Base-by-base conservation (phyloP, 441 rosid genomes). In the Gossypium laxum region DNA sequence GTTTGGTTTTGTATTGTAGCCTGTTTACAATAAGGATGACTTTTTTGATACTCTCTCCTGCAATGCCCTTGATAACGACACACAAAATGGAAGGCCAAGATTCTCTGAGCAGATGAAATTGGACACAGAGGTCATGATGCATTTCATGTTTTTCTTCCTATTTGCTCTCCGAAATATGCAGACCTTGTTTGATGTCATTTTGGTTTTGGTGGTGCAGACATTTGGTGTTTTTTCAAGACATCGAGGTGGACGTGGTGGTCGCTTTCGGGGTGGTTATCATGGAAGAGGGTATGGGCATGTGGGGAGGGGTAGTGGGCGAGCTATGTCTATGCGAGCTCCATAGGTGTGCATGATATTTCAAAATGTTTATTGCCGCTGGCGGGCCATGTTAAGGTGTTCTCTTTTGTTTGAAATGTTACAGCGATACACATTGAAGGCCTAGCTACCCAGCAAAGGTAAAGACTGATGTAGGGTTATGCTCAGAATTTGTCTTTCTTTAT, bases 101-200 rank as follows among this genome's bases (percentile, higher is more conserved):
- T 91, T 85, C 85, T 87, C 92, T 1, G 97, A 89, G 89, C 97
- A 85, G 77, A 72, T 82, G 84, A 91, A 89, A 77, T 76, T 89
- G 54, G 96, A 91, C 84, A 87, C 95, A 0, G 92, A 89, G 97
- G 97, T 89, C 73, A 21, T 73, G 28, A 26, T 71, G 28, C 28
- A 1, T 45, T 41, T 54, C 45, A 34, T 41, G 1, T 24, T 2
- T 59, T 2, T 45, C 66, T 17, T 24, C 74, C 56, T 38, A 8
- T 70, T 4, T 54, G 62, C 58, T 38, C 73, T 4, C 50, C 0
- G 56, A 2, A 22, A 61, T 34, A 26, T 22, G 19, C n/a, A 70
- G 54, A 19, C n/a, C 38, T 55, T 56, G 14, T n/a, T 69, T 14
- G 28, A 21, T 19, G 19, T 2, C 50, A 28, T 48, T 75, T 24